Evolutionary conservation across 1,284 basidiomycete genomes (phyloP), one percentile per base, ranked within the genome.

Genomic region (Tranzscheliella williamsii): DNA sequence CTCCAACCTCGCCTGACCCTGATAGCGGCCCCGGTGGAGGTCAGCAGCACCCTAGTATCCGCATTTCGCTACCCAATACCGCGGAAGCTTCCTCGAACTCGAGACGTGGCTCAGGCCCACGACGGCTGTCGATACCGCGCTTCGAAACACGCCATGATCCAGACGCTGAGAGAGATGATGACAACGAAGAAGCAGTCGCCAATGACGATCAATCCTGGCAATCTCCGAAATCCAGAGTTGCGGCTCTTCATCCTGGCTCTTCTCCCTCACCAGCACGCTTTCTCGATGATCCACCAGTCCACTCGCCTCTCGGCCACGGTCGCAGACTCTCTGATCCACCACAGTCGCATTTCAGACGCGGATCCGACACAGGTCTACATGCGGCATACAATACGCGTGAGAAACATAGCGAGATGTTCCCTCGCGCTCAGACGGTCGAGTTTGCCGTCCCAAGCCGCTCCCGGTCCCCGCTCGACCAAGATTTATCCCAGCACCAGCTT

Each of bases 401-500:
- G 18, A 61, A 68, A 41, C 54, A 58, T 38, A 40, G 22, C 29
- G 62, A 65, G 30, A 70, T 77, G 21, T 82, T 84, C 33, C 82
- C 82, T 4, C 78, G 83, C 2, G 81, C 82, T 2, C 82, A 81
- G 53, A 85, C 84, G 0, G 83, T 85, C 47, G 84, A 84, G 42
- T 85, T 85, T 51, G 79, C 80, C 13, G 79, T 82, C 6, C 75
- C 63, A 48, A 34, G 75, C 65, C 56, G 55, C 27, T 55, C 42
- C n/a, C 55, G 55, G 0, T 54, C 55, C 12, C 23, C 46, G 8
- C 11, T 24, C 22, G 57, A 60, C 5, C n/a, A n/a, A n/a, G n/a
- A n/a, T n/a, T 27, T 27, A 15, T 8, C 13, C 9, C 11, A 38
- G 8, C 18, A 40, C 22, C 32, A 43, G 13, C 46, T 45, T 4